Percentiles rank a stretch among this genome's conserved stretches.
These are phyloP conservation scores for Fusarium sp. DNA, from an alignment of 2,329 filamentous ascomycete species.

Conservation along the genomic window DNA sequence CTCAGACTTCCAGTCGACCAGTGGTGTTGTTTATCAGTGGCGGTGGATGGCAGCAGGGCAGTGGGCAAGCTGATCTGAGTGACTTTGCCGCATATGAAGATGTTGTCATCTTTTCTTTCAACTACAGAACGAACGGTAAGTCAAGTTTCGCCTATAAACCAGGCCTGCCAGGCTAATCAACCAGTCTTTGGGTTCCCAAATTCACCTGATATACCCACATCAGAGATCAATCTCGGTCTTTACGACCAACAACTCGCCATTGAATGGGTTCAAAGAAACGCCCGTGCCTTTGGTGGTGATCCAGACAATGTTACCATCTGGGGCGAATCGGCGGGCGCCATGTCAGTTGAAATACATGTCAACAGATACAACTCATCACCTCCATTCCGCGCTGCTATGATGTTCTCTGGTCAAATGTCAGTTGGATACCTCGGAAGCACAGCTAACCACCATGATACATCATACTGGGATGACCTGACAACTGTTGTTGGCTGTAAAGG, in stretches of 20 bases:
- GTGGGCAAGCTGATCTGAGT: slow-evolving; percentile 42
- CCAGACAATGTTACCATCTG: slow-evolving; percentile 47
- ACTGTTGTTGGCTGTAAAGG: slow-evolving; percentile 33
- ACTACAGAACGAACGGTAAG: slow-evolving; percentile 48
- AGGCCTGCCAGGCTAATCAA: neutral
- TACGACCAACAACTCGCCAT: slow-evolving; percentile 49
- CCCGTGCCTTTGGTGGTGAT: slow-evolving; percentile 47
- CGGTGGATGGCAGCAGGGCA: slow-evolving; percentile 46
- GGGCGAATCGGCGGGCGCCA: slow-evolving; percentile 49
- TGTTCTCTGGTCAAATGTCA: slow-evolving; percentile 50
- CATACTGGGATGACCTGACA: slow-evolving; percentile 36
- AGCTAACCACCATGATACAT: neutral
- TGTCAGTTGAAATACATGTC: slow-evolving; percentile 52
- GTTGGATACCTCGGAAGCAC: slow-evolving; percentile 40
- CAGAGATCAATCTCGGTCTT: slow-evolving; percentile 52
- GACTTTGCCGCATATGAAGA: slow-evolving; percentile 49
- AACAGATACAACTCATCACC: slow-evolving; percentile 36
- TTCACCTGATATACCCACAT: slow-evolving; percentile 54
- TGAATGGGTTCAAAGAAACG: slow-evolving; percentile 48
- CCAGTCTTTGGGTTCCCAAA: slow-evolving; percentile 60
- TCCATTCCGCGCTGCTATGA: slow-evolving; percentile 47
- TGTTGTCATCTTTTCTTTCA: slow-evolving; percentile 45
- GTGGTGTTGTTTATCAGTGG: slow-evolving; percentile 48
- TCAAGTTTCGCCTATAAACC: neutral
- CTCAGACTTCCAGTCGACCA: slow-evolving; percentile 15